Percentiles rank a stretch among this genome's conserved stretches.
These are phyloP conservation scores for Agrocybe chaxingu DNA, from an alignment of 768 basidiomycete genomes.

Conservation along the genomic window DNA sequence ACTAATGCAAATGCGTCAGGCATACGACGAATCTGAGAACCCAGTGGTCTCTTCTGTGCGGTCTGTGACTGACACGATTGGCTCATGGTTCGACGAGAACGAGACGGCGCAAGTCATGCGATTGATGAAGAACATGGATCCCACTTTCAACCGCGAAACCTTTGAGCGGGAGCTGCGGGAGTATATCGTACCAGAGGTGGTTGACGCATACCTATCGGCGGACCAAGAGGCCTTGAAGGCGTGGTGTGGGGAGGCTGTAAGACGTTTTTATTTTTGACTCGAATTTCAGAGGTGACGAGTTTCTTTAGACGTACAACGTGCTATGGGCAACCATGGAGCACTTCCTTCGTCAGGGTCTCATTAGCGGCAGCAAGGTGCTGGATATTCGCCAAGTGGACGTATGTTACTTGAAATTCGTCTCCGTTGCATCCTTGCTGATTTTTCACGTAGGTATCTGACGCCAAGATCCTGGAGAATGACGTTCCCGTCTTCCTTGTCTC, in stretches of 20 bases:
- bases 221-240: conserved; percentile 80
- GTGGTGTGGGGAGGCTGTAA: conserved; percentile 96
- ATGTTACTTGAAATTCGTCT: conserved; percentile 24
- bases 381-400: conserved; percentile 99
- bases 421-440: background rate
- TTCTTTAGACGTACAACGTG: conserved; percentile 87
- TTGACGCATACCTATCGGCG: conserved; percentile 91
- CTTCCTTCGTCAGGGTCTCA: conserved; percentile 82
- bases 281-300: conserved; percentile 6
- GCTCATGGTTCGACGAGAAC: conserved; percentile 93
- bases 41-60: conserved; percentile 81
- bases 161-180: conserved; percentile 91
- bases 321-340: conserved; percentile 97
- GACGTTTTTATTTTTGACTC: conserved; percentile 23
- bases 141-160: conserved; percentile 77
- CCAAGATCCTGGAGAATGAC: conserved; percentile 87
- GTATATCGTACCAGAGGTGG: conserved; percentile 93
- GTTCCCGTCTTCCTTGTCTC: conserved; percentile 89
- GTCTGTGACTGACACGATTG: conserved; percentile 79
- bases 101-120: conserved; percentile 94
- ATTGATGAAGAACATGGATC: conserved; percentile 85
- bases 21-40: conserved; percentile 92
- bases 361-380: conserved; percentile 91
- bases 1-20: conserved; percentile 55
- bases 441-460: conserved; percentile 65